phyloP scores from a whole-genome alignment of 768 basidiomycete genomes.

The Tricholoma sp. region DNA sequence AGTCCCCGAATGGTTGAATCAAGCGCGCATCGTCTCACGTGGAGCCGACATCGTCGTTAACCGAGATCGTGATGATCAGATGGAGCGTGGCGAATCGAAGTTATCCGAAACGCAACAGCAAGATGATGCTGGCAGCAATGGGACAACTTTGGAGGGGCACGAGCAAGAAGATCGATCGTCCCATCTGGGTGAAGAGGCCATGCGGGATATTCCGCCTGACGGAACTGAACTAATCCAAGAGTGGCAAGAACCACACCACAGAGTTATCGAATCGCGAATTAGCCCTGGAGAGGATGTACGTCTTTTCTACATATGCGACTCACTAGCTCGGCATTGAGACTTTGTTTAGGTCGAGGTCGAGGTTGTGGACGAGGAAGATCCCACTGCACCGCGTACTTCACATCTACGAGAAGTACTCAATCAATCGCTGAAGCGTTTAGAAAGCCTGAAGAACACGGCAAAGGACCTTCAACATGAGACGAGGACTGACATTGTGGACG shows the following conservation, averaged over 20 bases:
- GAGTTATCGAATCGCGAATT: slow-evolving; percentile 54
- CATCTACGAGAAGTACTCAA: slow-evolving; percentile 6
- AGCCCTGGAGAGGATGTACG: slow-evolving; percentile 68
- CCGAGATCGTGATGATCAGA: slow-evolving; percentile 51
- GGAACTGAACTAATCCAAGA: slow-evolving; percentile 40
- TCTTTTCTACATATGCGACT: neutral
- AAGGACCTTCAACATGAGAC: slow-evolving; percentile 5
- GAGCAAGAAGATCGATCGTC: slow-evolving; percentile 7
- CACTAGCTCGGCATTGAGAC: neutral
- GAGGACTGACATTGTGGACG: neutral
- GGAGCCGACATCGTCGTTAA: slow-evolving; percentile 81
- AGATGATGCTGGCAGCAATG: slow-evolving; percentile 13
- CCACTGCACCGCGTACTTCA: slow-evolving; percentile 4
- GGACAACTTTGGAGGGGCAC: slow-evolving; percentile 10
- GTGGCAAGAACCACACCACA: slow-evolving; percentile 70
- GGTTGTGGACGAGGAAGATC: slow-evolving; percentile 40
- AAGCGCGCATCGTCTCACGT: slow-evolving; percentile 63
- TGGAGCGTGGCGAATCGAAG: slow-evolving; percentile 33
- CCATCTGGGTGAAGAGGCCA: neutral
- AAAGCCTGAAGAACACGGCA: slow-evolving; percentile 7
- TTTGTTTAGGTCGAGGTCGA: slow-evolving; percentile 55
- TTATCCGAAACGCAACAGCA: slow-evolving; percentile 5
- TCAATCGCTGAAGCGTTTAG: slow-evolving; percentile 7
- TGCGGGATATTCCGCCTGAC: slow-evolving; percentile 37
- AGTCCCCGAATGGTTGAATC: slow-evolving; percentile 77